phyloP scores from a whole-genome alignment of 1,284 basidiomycete species.

The Boletus albobrunnescens region DNA sequence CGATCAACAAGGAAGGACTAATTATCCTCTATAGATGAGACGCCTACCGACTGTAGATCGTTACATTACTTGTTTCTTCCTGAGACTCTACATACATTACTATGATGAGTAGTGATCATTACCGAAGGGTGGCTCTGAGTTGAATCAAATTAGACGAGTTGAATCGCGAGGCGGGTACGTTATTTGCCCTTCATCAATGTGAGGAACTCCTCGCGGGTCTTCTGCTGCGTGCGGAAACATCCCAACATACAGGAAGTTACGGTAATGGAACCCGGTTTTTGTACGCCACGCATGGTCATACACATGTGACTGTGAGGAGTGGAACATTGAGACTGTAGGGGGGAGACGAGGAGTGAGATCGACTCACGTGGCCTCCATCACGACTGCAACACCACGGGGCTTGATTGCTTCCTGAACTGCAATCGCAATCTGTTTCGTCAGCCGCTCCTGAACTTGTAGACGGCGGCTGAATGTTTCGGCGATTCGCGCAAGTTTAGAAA shows the following conservation, averaged over 20 bases:
- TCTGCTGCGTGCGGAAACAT: slow-evolving; percentile 94
- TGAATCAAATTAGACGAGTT: slow-evolving; percentile 37
- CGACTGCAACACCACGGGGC: slow-evolving; percentile 97
- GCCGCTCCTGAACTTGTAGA: slow-evolving; percentile 94
- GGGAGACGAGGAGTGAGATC: slow-evolving; percentile 2
- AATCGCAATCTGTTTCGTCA: slow-evolving; percentile 96
- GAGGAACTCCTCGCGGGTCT: slow-evolving; percentile 94
- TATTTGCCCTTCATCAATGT: slow-evolving; percentile 64
- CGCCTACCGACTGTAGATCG: slow-evolving; percentile 16
- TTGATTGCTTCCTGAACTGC: slow-evolving; percentile 97
- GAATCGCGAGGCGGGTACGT: slow-evolving; percentile 31
- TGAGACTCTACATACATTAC: slow-evolving; percentile 21
- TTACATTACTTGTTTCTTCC: slow-evolving; percentile 22
- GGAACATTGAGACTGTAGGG: slow-evolving; percentile 14
- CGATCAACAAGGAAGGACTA: slow-evolving; percentile 49
- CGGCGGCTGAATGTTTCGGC: slow-evolving; percentile 97
- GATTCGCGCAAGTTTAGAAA: slow-evolving; percentile 97
- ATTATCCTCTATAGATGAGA: slow-evolving; percentile 9
- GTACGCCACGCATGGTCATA: slow-evolving; percentile 99
- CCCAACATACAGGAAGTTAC: slow-evolving; percentile 99
- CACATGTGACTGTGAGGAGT: slow-evolving; percentile 79
- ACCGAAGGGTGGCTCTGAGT: slow-evolving; percentile 28
- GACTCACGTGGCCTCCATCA: slow-evolving; percentile 94
- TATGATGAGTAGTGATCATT: slow-evolving; percentile 19
- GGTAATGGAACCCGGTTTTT: slow-evolving; percentile 95